Evolutionary conservation across 2,329 filamentous ascomycete species (phyloP).

Genomic region (Tolypocladium guangdongense): DNA sequence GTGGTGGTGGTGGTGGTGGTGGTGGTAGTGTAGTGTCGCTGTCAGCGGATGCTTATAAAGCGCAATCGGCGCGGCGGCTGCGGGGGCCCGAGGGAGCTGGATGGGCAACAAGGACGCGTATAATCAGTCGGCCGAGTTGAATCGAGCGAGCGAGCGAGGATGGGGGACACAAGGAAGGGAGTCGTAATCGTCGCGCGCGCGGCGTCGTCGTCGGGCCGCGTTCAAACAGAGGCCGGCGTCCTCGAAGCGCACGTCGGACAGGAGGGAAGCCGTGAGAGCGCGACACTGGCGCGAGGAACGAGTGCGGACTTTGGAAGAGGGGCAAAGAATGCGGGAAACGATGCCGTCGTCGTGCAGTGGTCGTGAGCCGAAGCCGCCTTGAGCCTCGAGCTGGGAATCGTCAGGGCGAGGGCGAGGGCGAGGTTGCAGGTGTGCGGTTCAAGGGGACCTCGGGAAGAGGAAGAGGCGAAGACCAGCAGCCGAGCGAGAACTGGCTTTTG

Average conservation of each 20-base stretch:
- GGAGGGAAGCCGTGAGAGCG: background rate
- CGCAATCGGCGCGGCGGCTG: slow-evolving; percentile 1
- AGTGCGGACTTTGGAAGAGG: background rate
- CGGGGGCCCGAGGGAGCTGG: background rate
- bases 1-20: background rate
- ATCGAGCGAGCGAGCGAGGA: background rate
- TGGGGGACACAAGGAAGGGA: background rate
- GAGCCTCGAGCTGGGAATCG: no score
- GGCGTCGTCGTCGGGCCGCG: background rate
- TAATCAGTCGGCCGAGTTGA: background rate
- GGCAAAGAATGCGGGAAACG: background rate
- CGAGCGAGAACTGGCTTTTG: no score
- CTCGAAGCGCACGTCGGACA: background rate
- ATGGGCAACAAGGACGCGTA: background rate
- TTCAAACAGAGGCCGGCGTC: background rate
- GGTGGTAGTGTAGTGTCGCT: background rate
- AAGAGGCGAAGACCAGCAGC: background rate
- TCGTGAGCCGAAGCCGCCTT: background rate
- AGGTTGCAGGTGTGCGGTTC: background rate
- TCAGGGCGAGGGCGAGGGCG: background rate
- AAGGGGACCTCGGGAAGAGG: background rate
- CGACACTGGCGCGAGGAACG: background rate
- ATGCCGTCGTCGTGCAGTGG: background rate
- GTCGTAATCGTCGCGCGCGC: background rate
- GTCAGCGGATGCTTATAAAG: background rate